Base-by-base conservation (phyloP, 2,329 filamentous ascomycete genomes). In the Chrysoporthe austroafricana region DNA sequence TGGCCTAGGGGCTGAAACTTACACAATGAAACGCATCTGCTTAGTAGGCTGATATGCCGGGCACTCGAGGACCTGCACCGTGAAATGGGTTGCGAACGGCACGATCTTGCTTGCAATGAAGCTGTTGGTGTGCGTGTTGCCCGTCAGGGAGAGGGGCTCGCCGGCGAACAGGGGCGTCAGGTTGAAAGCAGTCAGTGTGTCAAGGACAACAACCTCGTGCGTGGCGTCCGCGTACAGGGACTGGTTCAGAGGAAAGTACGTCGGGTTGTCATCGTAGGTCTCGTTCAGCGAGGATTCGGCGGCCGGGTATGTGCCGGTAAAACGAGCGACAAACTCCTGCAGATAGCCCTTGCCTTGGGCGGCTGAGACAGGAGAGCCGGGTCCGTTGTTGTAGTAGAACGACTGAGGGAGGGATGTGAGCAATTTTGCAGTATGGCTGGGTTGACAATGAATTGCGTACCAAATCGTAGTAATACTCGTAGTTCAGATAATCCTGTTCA, bases 391-490 rank as follows among this genome's bases (percentile, higher is more conserved):
- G 68, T 77, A 77, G 68, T 77, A 77, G 71, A 76, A 77, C 0
- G 66, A 62, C 56, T 43, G 66, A n/a, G 46, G 21, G 66, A 73
- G 74, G 8, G 74, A 67, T 16, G 69, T 59, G 8, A 48, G 7
- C 34, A 59, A 2, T 64, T 18, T 4, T 3, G 32, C 3, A 32
- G 13, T 32, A 14, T 32, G 32, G 9, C 46, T 42, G 11, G 54
- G 8, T n/a, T 58, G 34, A 42, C 6, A 58, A 11, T 21, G 2
- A 4, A 26, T 1, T 18, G 43, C 59, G 7, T 66, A 77, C 77
- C 42, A 82, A 72, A 66, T 82, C 80, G 69, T 76, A 80, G 72
- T 76, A 80, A 71, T 82, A 82, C 63, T 82, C 80, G 65, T 77
- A 81, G 68, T 80, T 80, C 11, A 81, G 42, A 67, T 79, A 82